phyloP scores from a whole-genome alignment of 2,329 filamentous ascomycete genomes.

The Sporothrix brunneoviolacea region DNA sequence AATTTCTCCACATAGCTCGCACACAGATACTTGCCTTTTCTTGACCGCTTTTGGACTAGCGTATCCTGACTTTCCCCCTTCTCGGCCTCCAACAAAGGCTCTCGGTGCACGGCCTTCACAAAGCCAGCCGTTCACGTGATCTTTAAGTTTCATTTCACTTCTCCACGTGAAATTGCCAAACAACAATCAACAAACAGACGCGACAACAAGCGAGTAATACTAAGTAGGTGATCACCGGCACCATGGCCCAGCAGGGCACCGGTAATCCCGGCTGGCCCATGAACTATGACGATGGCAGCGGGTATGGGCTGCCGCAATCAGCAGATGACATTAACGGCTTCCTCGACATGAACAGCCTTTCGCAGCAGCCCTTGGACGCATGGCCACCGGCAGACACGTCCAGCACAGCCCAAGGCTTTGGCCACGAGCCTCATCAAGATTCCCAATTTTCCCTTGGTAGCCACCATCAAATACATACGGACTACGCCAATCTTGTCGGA shows the following conservation, averaged over 20 bases:
- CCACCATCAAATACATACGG: neutral
- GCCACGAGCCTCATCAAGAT: neutral
- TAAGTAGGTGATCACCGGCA: constrained; percentile 10
- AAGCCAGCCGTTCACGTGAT: neutral
- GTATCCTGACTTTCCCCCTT: neutral
- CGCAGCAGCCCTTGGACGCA: constrained; percentile 11
- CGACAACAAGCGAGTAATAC: neutral
- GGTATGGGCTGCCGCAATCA: constrained; percentile 8
- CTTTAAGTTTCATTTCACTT: neutral
- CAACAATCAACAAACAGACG: too few species aligned
- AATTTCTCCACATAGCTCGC: neutral
- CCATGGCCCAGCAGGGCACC: constrained; percentile 19
- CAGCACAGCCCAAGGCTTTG: neutral
- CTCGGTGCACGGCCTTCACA: neutral
- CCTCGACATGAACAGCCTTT: constrained; percentile 12
- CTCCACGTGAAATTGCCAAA: too few species aligned
- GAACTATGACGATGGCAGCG: constrained; percentile 12
- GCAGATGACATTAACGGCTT: constrained; percentile 13
- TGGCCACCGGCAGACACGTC: constrained; percentile 11
- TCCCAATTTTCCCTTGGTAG: neutral
- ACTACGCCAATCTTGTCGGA: constrained; percentile 3
- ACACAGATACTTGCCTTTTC: neutral
- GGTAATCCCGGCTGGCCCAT: constrained; percentile 16
- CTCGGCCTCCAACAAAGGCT: constrained; percentile 1
- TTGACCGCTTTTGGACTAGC: constrained; percentile 12